phyloP scores from a whole-genome alignment of 306 rosid genomes.

The Corylus americana region DNA sequence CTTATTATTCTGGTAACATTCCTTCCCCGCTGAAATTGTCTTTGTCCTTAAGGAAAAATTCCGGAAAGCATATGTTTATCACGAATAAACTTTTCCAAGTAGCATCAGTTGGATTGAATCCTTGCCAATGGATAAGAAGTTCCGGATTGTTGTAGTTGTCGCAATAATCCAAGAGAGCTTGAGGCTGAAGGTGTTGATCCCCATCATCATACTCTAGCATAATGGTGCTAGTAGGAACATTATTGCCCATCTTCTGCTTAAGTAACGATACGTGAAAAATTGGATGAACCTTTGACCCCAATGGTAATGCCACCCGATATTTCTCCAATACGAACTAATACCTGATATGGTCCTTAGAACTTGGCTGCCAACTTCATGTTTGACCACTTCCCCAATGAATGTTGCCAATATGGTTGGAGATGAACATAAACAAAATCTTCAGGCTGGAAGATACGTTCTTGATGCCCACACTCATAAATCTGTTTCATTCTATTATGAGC shows the following conservation, averaged over 20 bases:
- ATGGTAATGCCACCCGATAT: not conserved
- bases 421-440: too few relatives aligned
- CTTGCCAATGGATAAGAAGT: not conserved
- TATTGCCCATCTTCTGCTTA: not conserved
- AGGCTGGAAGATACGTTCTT: not conserved
- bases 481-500: too few relatives aligned
- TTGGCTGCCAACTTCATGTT: not conserved
- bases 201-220: too few relatives aligned
- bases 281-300: not conserved
- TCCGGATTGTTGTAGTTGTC: rapidly evolving
- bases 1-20: not conserved
- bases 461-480: too few relatives aligned
- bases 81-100: rapidly evolving
- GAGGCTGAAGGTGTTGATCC: too few relatives aligned
- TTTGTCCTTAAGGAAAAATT: not conserved
- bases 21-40: not conserved
- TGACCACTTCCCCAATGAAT: not conserved
- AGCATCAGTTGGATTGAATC: not conserved
- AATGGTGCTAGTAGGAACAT: too few relatives aligned
- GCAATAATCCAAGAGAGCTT: too few relatives aligned
- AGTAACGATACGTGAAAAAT: not conserved
- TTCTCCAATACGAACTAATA: not conserved
- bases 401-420: too few relatives aligned
- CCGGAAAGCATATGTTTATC: too few relatives aligned
- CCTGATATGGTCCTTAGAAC: not conserved